A percentile compares a stretch with the other conserved stretches of the same genome.
phyloP scores from a whole-genome alignment of 2,329 filamentous ascomycete species.

The Chalaropsis thielavioides region DNA sequence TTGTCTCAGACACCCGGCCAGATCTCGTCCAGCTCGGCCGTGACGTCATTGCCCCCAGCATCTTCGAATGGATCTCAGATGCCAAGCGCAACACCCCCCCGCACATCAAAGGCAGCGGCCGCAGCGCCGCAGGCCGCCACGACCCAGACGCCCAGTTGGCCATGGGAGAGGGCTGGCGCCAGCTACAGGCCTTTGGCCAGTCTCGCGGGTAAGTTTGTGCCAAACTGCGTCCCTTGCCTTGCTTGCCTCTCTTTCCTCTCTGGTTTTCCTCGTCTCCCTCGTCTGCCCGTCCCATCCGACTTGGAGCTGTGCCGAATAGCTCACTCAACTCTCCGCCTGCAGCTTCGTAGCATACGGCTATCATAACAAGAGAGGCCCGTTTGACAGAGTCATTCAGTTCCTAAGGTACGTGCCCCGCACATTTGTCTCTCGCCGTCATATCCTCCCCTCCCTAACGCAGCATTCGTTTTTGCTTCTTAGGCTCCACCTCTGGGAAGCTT shows the following conservation, averaged over 20 bases:
- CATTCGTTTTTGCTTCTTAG: conserved; percentile 20
- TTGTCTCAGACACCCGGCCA: conserved; percentile 28
- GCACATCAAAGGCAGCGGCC: conserved; percentile 39
- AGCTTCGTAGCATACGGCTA: conserved; percentile 47
- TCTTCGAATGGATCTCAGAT: conserved; percentile 46
- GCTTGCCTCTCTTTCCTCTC: background rate
- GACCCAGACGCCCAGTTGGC: conserved; percentile 43
- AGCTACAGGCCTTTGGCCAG: conserved; percentile 44
- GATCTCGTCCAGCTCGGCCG: conserved; percentile 36
- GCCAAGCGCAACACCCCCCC: conserved; percentile 52
- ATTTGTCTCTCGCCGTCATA: background rate
- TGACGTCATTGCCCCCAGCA: conserved; percentile 37
- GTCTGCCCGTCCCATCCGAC: background rate
- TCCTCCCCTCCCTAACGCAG: background rate
- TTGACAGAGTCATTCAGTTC: conserved; percentile 46
- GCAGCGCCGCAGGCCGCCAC: conserved; percentile 36
- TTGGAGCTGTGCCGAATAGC: background rate
- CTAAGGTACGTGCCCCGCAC: conserved; percentile 27
- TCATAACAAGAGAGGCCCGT: conserved; percentile 35
- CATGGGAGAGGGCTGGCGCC: conserved; percentile 52
- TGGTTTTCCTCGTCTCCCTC: too few relatives aligned
- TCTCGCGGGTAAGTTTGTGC: conserved; percentile 32
- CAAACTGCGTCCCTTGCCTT: background rate
- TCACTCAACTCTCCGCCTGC: background rate
- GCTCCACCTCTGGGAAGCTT: conserved; percentile 44